phyloP scores from a whole-genome alignment of 2,329 filamentous ascomycete species.

The Talaromyces sp. region DNA sequence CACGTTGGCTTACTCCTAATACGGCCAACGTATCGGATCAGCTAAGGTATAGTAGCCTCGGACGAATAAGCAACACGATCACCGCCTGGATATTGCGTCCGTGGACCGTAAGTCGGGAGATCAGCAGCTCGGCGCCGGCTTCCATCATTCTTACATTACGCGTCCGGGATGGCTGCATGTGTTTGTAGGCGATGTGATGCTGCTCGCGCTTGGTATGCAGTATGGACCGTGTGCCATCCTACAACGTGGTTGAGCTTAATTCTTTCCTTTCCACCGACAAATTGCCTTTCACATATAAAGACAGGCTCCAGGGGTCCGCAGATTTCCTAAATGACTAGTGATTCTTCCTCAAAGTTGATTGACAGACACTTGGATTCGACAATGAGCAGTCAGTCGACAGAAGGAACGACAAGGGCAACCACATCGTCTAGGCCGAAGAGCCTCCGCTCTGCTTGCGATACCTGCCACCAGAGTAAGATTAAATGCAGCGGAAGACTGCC shows the following conservation, averaged over 20 bases:
- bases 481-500: slow-evolving; percentile 17
- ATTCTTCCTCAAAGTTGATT: background rate
- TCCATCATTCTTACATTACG: background rate
- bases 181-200: background rate
- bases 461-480: slow-evolving; percentile 6
- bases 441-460: slow-evolving; percentile 9
- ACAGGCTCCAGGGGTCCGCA: background rate
- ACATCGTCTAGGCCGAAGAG: background rate
- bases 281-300: background rate
- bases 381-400: background rate
- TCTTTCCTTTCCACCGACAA: background rate
- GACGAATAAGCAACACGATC: background rate
- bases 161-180: background rate
- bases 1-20: background rate
- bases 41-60: background rate
- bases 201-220: background rate
- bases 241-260: background rate
- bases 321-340: background rate
- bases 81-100: too few species aligned
- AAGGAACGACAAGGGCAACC: background rate
- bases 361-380: background rate
- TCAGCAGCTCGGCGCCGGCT: background rate
- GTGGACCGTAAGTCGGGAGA: background rate
- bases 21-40: background rate
- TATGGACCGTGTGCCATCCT: background rate